Evolutionary conservation across 1,284 basidiomycete species (phyloP), one percentile per base, ranked within the genome.

Genomic region (Cryptococcus amylolentus): DNA sequence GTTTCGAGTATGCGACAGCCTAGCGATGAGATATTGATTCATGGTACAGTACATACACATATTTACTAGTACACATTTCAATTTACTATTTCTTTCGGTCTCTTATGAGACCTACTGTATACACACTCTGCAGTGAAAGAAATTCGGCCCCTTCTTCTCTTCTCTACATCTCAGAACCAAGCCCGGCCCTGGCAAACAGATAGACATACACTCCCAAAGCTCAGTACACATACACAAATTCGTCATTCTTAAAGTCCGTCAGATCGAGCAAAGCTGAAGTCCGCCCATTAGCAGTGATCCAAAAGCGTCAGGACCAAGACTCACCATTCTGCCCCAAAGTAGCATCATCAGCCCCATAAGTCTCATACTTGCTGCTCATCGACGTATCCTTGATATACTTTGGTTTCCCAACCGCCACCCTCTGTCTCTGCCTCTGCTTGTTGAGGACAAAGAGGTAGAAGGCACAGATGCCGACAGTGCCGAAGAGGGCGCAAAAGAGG

Each of bases 371-470:
- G 47, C 28, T 51, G 44, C 57, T 51, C 74, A 76, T 76, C 2
- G 70, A 72, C 4, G 68, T 69, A 55, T 78, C 76, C 57, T 67
- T 56, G 55, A 77, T 66, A 48, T 60, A 68, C 39, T 54, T 57
- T 13, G 73, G 75, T 63, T 73, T 75, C 50, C 76, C 76, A 52
- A 65, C 60, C 12, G 64, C 65, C 13, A 73, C 75, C 45, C 77
- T 62, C 61, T 76, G 65, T n/a, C 61, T 63, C 57, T 72, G 65
- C 48, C 73, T 66, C 28, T 64, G 50, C 49, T 67, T 70, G 67
- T 78, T 77, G 55, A 75, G 60, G 55, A 61, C 55, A 52, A 62
- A 58, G 39, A 78, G 65, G 40, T 65, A 49, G 55, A 65, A 50
- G 26, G 71, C 62, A 35, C 70, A 69, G 16, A 68, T n/a, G 14